Evolutionary conservation across 768 basidiomycete species (phyloP).

Genomic region (Guyanaporus albipodus): DNA sequence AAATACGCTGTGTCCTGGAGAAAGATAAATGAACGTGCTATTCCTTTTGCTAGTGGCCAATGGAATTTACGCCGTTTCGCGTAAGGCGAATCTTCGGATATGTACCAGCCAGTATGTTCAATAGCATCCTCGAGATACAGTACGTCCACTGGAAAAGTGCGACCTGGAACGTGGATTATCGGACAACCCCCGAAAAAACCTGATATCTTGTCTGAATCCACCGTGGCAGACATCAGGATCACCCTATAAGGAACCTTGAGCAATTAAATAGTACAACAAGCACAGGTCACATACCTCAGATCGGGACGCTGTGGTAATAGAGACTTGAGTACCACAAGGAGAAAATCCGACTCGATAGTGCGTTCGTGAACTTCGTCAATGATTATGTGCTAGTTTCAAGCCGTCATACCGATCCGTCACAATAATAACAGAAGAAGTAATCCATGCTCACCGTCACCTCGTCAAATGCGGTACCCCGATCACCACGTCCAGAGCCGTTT

Average conservation of each 20-base stretch:
- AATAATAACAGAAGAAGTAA: slow-evolving; percentile 1
- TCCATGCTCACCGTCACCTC: slow-evolving; percentile 79
- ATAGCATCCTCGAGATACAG: slow-evolving; percentile 89
- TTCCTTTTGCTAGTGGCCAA: neutral
- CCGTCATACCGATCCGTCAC: slow-evolving; percentile 1
- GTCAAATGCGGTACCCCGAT: slow-evolving; percentile 79
- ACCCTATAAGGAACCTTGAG: slow-evolving; percentile 47
- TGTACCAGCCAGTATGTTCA: slow-evolving; percentile 73
- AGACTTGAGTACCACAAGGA: slow-evolving; percentile 88
- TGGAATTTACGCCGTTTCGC: slow-evolving; percentile 57
- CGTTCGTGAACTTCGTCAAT: slow-evolving; percentile 99
- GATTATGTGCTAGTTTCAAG: slow-evolving; percentile 70
- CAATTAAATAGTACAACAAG: neutral
- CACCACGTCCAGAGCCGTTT: slow-evolving; percentile 63
- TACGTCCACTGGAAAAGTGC: slow-evolving; percentile 89
- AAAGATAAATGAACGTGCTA: neutral
- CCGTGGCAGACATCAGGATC: slow-evolving; percentile 94
- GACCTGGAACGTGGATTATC: slow-evolving; percentile 82
- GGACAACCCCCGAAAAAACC: slow-evolving; percentile 85
- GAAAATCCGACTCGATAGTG: slow-evolving; percentile 95
- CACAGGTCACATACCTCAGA: slow-evolving; percentile 59
- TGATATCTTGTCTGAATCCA: slow-evolving; percentile 89
- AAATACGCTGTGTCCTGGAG: slow-evolving; percentile 58
- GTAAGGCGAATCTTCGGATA: slow-evolving; percentile 78
- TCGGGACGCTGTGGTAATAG: slow-evolving; percentile 71